Evolutionary conservation across 2,329 filamentous ascomycete species (phyloP).

Genomic region (Drechmeria coniospora): DNA sequence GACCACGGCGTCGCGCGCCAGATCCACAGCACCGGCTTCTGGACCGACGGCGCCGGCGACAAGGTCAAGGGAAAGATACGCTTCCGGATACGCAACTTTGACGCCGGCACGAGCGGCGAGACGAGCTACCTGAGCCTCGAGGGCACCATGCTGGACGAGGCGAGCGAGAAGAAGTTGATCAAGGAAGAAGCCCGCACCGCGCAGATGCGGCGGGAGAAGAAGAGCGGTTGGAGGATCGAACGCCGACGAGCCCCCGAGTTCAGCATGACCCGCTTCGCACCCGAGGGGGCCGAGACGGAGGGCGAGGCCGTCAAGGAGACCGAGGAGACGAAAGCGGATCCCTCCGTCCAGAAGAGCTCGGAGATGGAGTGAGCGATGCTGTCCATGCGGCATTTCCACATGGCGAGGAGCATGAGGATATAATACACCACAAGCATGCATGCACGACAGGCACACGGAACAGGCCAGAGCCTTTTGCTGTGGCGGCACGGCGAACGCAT

Average conservation of each 20-base stretch:
- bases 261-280: constrained; percentile 39
- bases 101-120: constrained; percentile 58
- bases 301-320: constrained; percentile 5
- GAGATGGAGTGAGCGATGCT: constrained; percentile 1
- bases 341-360: constrained; percentile 7
- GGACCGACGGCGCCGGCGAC: constrained; percentile 55
- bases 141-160: constrained; percentile 64
- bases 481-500: too few relatives aligned
- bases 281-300: constrained; percentile 22
- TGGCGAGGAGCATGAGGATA: neutral
- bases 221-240: constrained; percentile 12
- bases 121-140: constrained; percentile 74
- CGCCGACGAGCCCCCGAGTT: constrained; percentile 33
- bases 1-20: constrained; percentile 37
- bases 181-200: constrained; percentile 28
- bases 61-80: constrained; percentile 54
- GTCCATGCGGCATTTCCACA: neutral
- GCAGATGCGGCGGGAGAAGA: constrained; percentile 19
- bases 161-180: constrained; percentile 45
- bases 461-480: too few relatives aligned
- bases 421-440: too few relatives aligned
- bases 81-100: constrained; percentile 75
- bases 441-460: too few relatives aligned
- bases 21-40: constrained; percentile 51
- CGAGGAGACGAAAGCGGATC: constrained; percentile 10